Base-by-base conservation (phyloP, 169 alveolate species). In the Cryptosporidium ubiquitum region DNA sequence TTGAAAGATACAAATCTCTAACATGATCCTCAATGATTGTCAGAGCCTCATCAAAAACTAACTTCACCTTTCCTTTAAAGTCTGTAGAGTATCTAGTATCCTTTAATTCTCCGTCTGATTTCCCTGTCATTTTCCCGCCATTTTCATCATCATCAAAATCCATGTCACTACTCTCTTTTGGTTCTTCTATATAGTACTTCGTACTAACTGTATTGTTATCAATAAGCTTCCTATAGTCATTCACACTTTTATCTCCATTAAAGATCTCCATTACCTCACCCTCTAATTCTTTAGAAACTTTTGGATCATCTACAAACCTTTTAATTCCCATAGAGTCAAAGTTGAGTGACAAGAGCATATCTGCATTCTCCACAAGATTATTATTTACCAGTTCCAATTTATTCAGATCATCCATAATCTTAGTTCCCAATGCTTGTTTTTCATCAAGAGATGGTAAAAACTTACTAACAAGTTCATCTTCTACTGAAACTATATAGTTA, bases 41-140 rank as follows among this genome's bases (percentile, higher is more conserved):
- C 26, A 73, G 26, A 35, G 85, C 51, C 18, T 73, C 85, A 4
- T 51, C 69, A 26, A 52, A 73, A 10, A 73, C 85, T 7, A 33
- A n/a, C 26, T 57, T 58, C 4, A 73, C 60, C 3, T 61, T 73
- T 3, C 68, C 68, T 18, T 73, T 64, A 14, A 64, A 64, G 71
- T 64, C 71, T 1, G 71, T 64, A 9, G 71, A 64, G 51, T 64
- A 64, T 14, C 29, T 64, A 0, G 35, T 0, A 26, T 6, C 20
- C 66, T 55, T n/a, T 6, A 23, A 51, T 12, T 51, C 5, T 23
- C 14, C 29, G 2, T 12, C 61, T 29, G 40, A 33, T 18, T 16
- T 9, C 37, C 29, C 47, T 18, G 52, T 35, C 47, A 16, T 0
- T 12, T 29, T 23, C 44, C 31, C 66, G 10, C n/a, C 66, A 20